Base-by-base conservation (phyloP, 805 yeast species). In the Henningerozyma blattae region DNA sequence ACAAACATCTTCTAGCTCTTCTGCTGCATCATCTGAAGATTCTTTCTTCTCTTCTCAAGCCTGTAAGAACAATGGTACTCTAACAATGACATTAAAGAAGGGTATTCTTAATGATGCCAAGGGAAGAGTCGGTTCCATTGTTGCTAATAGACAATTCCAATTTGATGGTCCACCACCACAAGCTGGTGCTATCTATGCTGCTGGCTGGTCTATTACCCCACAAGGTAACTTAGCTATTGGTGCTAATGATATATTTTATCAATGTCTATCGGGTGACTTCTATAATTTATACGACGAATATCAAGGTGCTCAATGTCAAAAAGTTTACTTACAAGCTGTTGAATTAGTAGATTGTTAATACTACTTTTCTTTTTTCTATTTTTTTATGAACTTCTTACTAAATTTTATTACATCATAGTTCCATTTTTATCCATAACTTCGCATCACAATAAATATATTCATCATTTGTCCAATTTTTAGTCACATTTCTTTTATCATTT, bases 141-240 rank as follows among this genome's bases (percentile, higher is more conserved):
- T 79, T 47, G 76, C 86, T 35, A 79, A 78, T 75, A 69, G 80
- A 66, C 89, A 79, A 65, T 79, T 79, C 72, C 89, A 79, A 65
- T 79, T 79, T 51, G 89, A 79, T 58, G 87, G 87, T 54, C 84
- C 85, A 42, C 81, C 83, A 63, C 86, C 87, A 52, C 89, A 79
- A 67, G 83, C 80, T 22, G 82, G 81, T 58, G 67, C 81, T 38
- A 68, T 75, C 54, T 72, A 71, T 54, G 81, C 83, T 48, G 75
- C 70, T 37, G 82, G 83, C 43, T 75, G 83, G 83, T 56, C 67
- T 29, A 52, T 64, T 41, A 57, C 65, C 36, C 70, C 68, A 43
- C 77, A 68, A 15, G 72, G 72, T 59, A 51, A 59, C 64, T 68
- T 78, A 50, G 83, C 83, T 24, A 59, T 78, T 41, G 86, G 84